phyloP scores from a whole-genome alignment of 2,329 filamentous ascomycete species.

The Fonsecaea pedrosoi region DNA sequence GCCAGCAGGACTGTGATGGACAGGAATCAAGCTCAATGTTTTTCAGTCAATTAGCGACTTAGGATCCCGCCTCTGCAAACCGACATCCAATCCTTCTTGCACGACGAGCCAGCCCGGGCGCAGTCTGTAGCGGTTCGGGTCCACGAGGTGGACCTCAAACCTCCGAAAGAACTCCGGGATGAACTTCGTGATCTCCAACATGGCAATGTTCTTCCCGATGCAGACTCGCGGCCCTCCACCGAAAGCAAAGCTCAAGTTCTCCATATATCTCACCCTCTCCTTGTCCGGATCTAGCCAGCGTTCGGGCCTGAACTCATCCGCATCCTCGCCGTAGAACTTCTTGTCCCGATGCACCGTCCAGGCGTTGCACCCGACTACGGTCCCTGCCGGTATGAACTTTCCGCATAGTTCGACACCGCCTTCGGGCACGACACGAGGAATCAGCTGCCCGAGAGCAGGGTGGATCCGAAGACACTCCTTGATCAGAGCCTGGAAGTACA shows the following conservation, averaged over 20 bases:
- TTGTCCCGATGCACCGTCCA: too few relatives aligned
- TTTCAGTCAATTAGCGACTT: not conserved
- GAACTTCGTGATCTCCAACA: conserved; percentile 18
- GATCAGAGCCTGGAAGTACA: too few relatives aligned
- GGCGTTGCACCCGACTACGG: too few relatives aligned
- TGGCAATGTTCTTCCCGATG: conserved; percentile 20
- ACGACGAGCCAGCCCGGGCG: conserved; percentile 4
- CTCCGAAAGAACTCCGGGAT: conserved; percentile 31
- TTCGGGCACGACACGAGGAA: too few relatives aligned
- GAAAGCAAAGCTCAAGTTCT: conserved; percentile 5
- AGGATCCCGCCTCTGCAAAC: not conserved
- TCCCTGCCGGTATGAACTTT: too few relatives aligned
- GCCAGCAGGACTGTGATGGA: too few relatives aligned
- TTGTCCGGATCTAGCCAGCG: not conserved
- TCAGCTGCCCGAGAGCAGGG: too few relatives aligned
- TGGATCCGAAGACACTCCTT: too few relatives aligned
- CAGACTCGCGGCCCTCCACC: conserved; percentile 11
- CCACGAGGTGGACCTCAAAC: conserved; percentile 28
- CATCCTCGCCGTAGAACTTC: too few relatives aligned
- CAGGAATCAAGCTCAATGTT: too few relatives aligned
- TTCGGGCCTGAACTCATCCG: too few relatives aligned
- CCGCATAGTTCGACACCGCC: too few relatives aligned
- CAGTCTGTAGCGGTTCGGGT: conserved; percentile 16
- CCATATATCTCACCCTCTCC: not conserved
- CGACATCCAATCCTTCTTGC: not conserved